Evolutionary conservation across 345 rosid species (phyloP).

Genomic region (Eucalyptus tenuipes): DNA sequence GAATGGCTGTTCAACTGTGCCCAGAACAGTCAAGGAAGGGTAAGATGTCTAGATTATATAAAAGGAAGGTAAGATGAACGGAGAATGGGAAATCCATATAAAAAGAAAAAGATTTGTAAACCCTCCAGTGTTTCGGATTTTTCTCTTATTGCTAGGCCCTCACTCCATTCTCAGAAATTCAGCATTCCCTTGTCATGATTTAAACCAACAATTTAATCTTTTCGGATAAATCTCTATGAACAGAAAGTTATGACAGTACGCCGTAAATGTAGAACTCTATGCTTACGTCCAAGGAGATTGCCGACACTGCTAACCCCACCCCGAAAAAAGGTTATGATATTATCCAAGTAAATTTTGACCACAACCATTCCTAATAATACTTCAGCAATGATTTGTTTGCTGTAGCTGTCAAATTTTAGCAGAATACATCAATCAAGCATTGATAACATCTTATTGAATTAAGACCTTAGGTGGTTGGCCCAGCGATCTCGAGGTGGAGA

Average conservation of each 20-base stretch:
- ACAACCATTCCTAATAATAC: neutral
- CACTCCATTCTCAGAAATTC: neutral
- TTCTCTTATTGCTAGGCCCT: neutral
- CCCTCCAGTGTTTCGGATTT: neutral
- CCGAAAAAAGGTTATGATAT: neutral
- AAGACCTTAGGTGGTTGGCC: neutral
- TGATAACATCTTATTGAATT: neutral
- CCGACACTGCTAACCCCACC: neutral
- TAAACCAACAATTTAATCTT: neutral
- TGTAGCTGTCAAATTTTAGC: neutral
- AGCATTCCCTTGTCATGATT: neutral
- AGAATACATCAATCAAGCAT: neutral
- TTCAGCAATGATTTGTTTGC: neutral
- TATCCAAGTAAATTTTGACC: neutral
- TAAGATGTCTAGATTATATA: no score
- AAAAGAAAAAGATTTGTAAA: neutral
- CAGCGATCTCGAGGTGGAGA: neutral
- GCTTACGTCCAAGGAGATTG: neutral
- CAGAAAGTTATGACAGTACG: neutral
- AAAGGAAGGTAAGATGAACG: neutral
- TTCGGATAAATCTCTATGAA: neutral
- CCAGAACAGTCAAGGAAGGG: neutral
- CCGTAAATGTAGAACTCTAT: neutral
- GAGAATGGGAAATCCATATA: neutral
- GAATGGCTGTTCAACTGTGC: neutral